phyloP scores from a whole-genome alignment of 129 eudicot genomes.

The Chrysanthemum lavandulifolium region DNA sequence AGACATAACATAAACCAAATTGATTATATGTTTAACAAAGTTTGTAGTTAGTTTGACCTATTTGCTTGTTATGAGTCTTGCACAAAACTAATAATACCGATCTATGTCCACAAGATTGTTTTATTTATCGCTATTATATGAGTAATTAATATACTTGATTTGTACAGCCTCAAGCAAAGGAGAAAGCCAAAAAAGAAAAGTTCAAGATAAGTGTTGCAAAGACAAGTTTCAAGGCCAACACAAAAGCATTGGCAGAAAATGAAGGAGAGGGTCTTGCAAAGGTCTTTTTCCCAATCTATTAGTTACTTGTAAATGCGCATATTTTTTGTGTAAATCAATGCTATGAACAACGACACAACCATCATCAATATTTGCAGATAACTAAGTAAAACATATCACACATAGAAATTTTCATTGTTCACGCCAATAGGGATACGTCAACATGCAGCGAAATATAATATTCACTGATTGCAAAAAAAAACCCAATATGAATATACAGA shows the following conservation, averaged over 20 bases:
- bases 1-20: no score
- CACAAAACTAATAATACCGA: conserved; percentile 5
- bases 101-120: neutral
- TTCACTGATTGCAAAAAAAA: neutral
- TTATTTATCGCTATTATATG: neutral
- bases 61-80: conserved; percentile 2
- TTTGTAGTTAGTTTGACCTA: neutral
- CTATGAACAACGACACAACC: neutral
- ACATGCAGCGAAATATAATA: neutral
- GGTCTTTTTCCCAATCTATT: conserved; percentile 36
- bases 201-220: conserved; percentile 79
- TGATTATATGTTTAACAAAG: neutral
- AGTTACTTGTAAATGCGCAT: neutral
- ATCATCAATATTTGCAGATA: neutral
- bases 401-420: neutral
- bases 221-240: conserved; percentile 97
- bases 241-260: conserved; percentile 98
- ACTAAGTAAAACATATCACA: neutral
- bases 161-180: conserved; percentile 93
- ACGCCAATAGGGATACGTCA: neutral
- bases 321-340: neutral
- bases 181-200: conserved; percentile 82
- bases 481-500: neutral
- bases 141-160: conserved; percentile 2
- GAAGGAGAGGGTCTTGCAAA: conserved; percentile 98